These are phyloP conservation scores for Trichosporon faecale DNA, from an alignment of 1,284 basidiomycete species.

Conservation along the genomic window DNA sequence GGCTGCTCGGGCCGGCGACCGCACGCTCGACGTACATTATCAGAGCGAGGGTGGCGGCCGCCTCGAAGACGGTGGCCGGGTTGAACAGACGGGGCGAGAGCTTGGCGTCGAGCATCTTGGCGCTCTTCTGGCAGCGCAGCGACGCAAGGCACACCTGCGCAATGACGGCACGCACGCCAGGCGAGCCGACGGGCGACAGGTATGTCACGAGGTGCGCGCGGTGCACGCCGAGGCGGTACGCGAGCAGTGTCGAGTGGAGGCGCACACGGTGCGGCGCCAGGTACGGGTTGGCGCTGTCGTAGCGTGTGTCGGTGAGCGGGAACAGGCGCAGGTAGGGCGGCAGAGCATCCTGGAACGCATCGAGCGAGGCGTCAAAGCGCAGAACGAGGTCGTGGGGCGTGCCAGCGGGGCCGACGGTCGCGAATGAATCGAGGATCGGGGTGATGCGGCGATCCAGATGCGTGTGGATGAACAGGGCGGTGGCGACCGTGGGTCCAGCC, in stretches of 20 bases:
- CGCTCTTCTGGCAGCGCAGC: slow-evolving; percentile 40
- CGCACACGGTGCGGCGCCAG: slow-evolving; percentile 42
- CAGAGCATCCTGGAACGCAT: slow-evolving; percentile 43
- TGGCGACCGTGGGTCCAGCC: slow-evolving; percentile 37
- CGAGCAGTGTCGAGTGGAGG: slow-evolving; percentile 38
- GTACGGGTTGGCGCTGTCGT: slow-evolving; percentile 39
- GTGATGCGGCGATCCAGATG: slow-evolving; percentile 43
- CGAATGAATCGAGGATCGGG: slow-evolving; percentile 44
- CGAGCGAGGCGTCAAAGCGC: slow-evolving; percentile 41
- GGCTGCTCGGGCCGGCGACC: slow-evolving; percentile 18
- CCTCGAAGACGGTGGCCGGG: slow-evolving; percentile 42
- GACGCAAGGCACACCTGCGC: slow-evolving; percentile 39
- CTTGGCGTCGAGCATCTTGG: slow-evolving; percentile 45
- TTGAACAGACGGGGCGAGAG: slow-evolving; percentile 40
- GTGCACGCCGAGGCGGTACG: slow-evolving; percentile 42
- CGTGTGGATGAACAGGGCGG: slow-evolving; percentile 44
- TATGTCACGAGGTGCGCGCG: slow-evolving; percentile 40
- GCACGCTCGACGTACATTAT: slow-evolving; percentile 43
- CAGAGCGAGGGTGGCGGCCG: slow-evolving; percentile 37
- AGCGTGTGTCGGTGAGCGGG: slow-evolving; percentile 42
- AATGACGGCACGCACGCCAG: slow-evolving; percentile 33
- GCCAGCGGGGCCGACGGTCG: slow-evolving; percentile 36
- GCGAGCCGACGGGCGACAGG: slow-evolving; percentile 32
- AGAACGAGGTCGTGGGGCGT: slow-evolving; percentile 40
- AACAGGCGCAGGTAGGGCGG: slow-evolving; percentile 45